Conservation (phyloP, 768 basidiomycete species). For the Tricholoma matsutake region DNA sequence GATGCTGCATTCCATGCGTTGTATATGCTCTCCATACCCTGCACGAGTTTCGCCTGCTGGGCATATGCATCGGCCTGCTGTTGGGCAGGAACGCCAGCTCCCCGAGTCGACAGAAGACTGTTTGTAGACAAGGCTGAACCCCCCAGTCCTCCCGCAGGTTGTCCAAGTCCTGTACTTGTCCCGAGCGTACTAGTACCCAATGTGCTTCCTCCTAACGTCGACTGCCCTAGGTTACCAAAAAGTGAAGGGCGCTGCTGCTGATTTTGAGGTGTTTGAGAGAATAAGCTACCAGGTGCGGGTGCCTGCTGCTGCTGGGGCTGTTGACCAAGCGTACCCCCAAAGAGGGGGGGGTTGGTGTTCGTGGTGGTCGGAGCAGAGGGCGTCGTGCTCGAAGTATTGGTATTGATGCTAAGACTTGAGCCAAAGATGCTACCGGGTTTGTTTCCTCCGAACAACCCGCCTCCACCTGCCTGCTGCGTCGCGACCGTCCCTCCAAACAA, state of each 20-base stretch:
- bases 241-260: slow-evolving; percentile 25
- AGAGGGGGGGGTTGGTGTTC: slow-evolving; percentile 21
- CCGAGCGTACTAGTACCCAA: slow-evolving; percentile 26
- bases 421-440: slow-evolving; percentile 26
- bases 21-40: slow-evolving; percentile 61
- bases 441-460: slow-evolving; percentile 13
- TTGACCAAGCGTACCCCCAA: slow-evolving; percentile 22
- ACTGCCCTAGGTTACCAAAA: slow-evolving; percentile 22
- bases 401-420: slow-evolving; percentile 20
- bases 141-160: slow-evolving; percentile 20
- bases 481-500: slow-evolving; percentile 27
- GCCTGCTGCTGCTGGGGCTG: slow-evolving; percentile 20
- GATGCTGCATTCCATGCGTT: slow-evolving; percentile 71
- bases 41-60: slow-evolving; percentile 51
- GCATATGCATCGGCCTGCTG: slow-evolving; percentile 58
- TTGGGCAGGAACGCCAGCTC: slow-evolving; percentile 33
- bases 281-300: slow-evolving; percentile 15
- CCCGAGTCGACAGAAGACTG: slow-evolving; percentile 37
- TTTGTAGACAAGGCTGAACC: slow-evolving; percentile 31
- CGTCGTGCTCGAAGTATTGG: slow-evolving; percentile 27
- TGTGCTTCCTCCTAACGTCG: slow-evolving; percentile 23
- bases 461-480: slow-evolving; percentile 9
- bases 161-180: slow-evolving; percentile 21
- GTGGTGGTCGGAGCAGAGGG: slow-evolving; percentile 23
- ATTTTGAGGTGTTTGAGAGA: slow-evolving; percentile 27